phyloP scores from a whole-genome alignment of 2,329 filamentous ascomycete genomes.

The Trichoderma sp. region DNA sequence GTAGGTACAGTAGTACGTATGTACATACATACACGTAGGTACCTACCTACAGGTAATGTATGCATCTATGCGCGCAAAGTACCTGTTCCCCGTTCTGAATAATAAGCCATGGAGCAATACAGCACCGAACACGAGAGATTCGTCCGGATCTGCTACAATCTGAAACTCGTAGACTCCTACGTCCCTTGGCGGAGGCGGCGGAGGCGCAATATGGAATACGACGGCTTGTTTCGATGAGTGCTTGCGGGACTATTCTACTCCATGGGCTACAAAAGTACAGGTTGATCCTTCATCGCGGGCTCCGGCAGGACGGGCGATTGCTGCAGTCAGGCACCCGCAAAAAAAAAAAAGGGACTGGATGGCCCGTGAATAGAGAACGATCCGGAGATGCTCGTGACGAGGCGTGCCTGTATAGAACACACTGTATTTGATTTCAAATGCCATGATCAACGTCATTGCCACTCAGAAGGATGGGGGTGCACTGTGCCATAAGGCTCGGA shows the following conservation, averaged over 20 bases:
- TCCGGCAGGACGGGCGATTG: background rate
- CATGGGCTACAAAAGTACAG: background rate
- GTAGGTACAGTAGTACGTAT: no score
- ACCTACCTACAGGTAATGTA: no score
- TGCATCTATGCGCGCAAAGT: background rate
- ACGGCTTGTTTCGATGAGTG: background rate
- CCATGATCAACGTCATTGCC: constrained; percentile 6
- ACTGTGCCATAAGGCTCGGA: background rate
- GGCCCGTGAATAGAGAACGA: background rate
- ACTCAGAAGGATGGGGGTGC: background rate
- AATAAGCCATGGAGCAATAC: background rate
- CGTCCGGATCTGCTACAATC: background rate
- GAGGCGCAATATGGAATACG: background rate
- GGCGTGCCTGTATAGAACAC: background rate
- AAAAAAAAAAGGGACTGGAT: background rate
- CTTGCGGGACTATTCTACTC: no score
- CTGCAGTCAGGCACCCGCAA: background rate
- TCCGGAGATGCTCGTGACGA: background rate
- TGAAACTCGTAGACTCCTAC: background rate
- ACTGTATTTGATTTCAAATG: background rate
- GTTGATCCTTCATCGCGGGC: background rate
- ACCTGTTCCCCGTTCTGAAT: background rate
- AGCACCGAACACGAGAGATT: background rate
- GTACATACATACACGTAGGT: background rate
- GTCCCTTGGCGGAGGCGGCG: background rate